Conservation (phyloP, 2,329 filamentous ascomycete genomes). For the Pyricularia grisea region DNA sequence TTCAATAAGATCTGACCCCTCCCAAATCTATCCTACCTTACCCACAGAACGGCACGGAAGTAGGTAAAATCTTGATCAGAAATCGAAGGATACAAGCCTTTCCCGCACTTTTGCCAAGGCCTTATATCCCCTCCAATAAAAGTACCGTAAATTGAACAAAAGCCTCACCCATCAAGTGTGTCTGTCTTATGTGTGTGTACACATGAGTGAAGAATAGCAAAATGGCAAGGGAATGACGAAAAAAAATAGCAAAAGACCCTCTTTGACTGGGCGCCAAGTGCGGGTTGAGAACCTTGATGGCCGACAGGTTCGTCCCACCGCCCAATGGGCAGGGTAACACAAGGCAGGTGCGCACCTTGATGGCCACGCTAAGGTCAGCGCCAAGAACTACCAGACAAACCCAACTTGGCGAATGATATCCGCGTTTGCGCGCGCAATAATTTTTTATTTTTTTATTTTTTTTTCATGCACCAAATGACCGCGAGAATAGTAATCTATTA, state of each 20-base stretch:
- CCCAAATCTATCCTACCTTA: not conserved
- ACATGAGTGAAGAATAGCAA: not conserved
- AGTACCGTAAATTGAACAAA: not conserved
- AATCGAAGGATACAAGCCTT: not conserved
- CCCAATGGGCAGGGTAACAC: not conserved
- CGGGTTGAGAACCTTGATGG: constrained; percentile 2
- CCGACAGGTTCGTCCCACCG: not conserved
- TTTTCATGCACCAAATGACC: no score
- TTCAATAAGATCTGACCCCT: not conserved
- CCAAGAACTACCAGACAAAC: not conserved
- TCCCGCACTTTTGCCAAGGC: not conserved
- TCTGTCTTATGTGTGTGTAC: not conserved
- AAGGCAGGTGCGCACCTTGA: not conserved
- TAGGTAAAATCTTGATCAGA: not conserved
- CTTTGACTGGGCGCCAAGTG: not conserved
- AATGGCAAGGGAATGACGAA: not conserved
- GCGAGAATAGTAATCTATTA: no score
- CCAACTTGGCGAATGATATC: not conserved
- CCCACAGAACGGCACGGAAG: not conserved
- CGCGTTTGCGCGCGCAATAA: no score
- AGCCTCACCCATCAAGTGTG: not conserved
- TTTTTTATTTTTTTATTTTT: no score
- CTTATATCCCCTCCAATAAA: not conserved
- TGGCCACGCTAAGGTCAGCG: not conserved
- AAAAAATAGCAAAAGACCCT: not conserved